Conservation (phyloP, 345 rosid species). For the Gossypium raimondii region DNA sequence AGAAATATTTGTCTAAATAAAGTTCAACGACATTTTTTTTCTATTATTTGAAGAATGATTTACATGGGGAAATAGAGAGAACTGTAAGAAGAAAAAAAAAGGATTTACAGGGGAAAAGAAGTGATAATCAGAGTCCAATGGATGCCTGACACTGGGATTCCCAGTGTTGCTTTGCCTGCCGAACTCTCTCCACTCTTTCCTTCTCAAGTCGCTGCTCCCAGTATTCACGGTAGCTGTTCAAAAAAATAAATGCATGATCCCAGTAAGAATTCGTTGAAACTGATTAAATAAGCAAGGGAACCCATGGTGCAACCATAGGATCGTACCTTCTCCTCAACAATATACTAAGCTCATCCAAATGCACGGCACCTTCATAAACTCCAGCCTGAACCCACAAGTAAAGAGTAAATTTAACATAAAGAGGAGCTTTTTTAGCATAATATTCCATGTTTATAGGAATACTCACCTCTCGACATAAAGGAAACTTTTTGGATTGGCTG, state of each 20-base stretch:
- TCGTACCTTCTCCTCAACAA: constrained; percentile 62
- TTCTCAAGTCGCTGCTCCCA: constrained; percentile 70
- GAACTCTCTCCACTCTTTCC: constrained; percentile 69
- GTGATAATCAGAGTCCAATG: constrained; percentile 39
- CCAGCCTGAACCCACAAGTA: constrained; percentile 33
- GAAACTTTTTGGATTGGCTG: constrained; percentile 66
- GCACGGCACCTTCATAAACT: constrained; percentile 66
- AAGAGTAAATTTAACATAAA: not conserved
- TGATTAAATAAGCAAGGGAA: no score
- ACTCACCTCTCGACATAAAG: constrained; percentile 80
- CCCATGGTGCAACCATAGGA: not conserved
- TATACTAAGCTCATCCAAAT: constrained; percentile 73
- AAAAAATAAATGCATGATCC: not conserved
- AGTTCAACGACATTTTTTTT: no score
- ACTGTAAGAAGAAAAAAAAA: not conserved
- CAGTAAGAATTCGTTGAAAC: not conserved
- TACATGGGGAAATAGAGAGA: not conserved
- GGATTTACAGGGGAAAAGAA: not conserved
- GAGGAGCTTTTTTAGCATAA: not conserved
- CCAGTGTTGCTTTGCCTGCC: constrained; percentile 81
- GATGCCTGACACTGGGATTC: constrained; percentile 66
- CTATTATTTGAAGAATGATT: not conserved
- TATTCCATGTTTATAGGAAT: no score
- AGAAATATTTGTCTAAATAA: no score
- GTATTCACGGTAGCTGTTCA: constrained; percentile 59